phyloP scores from a whole-genome alignment of 2,329 filamentous ascomycete genomes.

The Gaeumannomyces sp. region DNA sequence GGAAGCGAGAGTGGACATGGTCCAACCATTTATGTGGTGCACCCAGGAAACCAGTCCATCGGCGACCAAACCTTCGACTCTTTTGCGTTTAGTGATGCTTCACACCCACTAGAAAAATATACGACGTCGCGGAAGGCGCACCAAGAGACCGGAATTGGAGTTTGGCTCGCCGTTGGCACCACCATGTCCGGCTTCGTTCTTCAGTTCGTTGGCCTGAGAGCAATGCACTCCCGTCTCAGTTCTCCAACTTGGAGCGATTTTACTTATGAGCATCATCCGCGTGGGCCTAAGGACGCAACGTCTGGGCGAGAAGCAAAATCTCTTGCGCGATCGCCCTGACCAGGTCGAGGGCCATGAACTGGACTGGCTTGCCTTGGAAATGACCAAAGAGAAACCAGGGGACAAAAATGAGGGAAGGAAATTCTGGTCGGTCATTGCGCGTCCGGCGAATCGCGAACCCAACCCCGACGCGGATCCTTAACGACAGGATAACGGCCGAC shows the following conservation, averaged over 20 bases:
- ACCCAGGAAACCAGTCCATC: background rate
- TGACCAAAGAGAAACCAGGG: background rate
- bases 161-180: background rate
- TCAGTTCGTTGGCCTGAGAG: conserved; percentile 6
- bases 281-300: background rate
- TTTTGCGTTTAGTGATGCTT: background rate
- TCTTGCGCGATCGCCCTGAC: background rate
- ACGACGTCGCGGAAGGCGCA: no score
- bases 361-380: conserved; percentile 2
- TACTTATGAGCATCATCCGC: background rate
- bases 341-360: conserved; percentile 3
- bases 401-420: no score
- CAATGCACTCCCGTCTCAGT: background rate
- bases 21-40: background rate
- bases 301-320: background rate
- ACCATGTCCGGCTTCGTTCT: background rate
- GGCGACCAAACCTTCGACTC: conserved; percentile 3
- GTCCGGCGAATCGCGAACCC: no score
- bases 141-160: no score
- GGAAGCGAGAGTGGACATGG: background rate
- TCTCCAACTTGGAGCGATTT: background rate
- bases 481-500: no score
- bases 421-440: no score
- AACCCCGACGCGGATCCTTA: no score
- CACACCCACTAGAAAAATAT: no score